phyloP scores from a whole-genome alignment of 768 basidiomycete genomes.

The Pleurotus pulmonarius region DNA sequence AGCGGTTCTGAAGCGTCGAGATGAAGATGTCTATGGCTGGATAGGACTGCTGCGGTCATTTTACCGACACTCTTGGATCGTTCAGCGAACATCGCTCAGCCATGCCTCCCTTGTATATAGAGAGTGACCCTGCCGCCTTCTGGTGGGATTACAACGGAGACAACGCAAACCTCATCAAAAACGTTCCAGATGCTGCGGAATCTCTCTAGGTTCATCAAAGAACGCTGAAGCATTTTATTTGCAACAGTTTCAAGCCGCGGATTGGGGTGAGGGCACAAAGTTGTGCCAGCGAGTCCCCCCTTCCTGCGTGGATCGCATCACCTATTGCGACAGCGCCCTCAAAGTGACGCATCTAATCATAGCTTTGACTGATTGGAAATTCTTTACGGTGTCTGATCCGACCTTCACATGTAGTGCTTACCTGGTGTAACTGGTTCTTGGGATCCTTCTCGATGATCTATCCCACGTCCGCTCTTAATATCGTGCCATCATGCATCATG shows the following conservation, averaged over 20 bases:
- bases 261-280: background rate
- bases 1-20: background rate
- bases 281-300: no score
- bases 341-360: no score
- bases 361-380: no score
- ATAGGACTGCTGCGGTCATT: slow-evolving; percentile 4
- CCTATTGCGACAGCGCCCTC: no score
- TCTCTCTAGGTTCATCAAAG: slow-evolving; percentile 4
- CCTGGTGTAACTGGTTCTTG: no score
- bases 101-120: background rate
- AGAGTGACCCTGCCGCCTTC: background rate
- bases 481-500: no score
- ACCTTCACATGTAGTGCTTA: no score
- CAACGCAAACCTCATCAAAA: background rate
- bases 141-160: slow-evolving; percentile 2
- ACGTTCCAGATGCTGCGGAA: slow-evolving; percentile 1
- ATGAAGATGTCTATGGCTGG: background rate
- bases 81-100: background rate
- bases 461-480: no score
- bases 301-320: no score
- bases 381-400: no score
- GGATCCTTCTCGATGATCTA: no score
- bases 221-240: background rate
- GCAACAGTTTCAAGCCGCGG: background rate
- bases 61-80: background rate